phyloP scores from a whole-genome alignment of 306 rosid species.

The Urtica urens region DNA sequence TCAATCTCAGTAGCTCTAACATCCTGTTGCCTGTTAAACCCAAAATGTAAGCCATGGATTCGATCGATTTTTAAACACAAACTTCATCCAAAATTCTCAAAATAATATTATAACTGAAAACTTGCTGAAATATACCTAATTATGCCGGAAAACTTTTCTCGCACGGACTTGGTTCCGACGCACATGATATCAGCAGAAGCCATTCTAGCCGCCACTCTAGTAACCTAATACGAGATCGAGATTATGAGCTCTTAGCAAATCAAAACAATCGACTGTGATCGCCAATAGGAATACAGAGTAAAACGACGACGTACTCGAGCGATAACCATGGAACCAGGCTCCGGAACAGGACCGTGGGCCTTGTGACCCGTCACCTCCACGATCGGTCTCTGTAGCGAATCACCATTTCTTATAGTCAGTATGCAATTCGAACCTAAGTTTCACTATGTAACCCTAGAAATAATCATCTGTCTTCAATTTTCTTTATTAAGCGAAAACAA shows the following conservation, averaged over 20 bases:
- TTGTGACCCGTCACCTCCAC: conserved; percentile 86
- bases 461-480: not conserved
- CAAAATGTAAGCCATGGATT: not conserved
- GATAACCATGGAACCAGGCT: conserved; percentile 67
- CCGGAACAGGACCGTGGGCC: conserved; percentile 79
- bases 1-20: conserved; percentile 94
- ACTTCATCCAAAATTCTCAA: not conserved
- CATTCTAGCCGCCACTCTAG: conserved; percentile 61
- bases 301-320: conserved; percentile 45
- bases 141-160: conserved; percentile 64
- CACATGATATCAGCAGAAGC: conserved; percentile 84
- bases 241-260: not conserved
- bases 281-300: too few species aligned
- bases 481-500: not conserved
- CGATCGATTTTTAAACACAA: not conserved
- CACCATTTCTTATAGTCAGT: not conserved
- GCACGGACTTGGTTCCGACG: conserved; percentile 67
- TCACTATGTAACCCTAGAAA: not conserved
- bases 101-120: not conserved
- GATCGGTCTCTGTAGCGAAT: conserved; percentile 40
- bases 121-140: conserved; percentile 50
- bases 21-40: conserved; percentile 73
- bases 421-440: not conserved
- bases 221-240: conserved; percentile 34
- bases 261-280: too few species aligned